These are phyloP conservation scores for Hemisphaericaspora xylofermentans DNA, from an alignment of 1,139 yeast species.

Conservation along the genomic window DNA sequence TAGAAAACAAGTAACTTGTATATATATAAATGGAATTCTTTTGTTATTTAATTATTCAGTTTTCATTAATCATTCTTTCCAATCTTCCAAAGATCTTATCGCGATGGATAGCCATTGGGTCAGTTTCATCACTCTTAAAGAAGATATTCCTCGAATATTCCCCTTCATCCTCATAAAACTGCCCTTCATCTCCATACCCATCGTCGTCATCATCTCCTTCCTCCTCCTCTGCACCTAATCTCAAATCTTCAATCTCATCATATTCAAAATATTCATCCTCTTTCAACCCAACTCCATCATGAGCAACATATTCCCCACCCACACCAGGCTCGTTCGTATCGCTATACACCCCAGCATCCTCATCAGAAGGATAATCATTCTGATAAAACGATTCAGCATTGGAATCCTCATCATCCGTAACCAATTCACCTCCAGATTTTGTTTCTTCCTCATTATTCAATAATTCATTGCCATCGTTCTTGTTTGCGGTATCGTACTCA, in stretches of 20 bases:
- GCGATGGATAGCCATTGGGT: slow-evolving; percentile 61
- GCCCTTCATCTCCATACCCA: slow-evolving; percentile 27
- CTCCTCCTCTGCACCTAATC: slow-evolving; percentile 23
- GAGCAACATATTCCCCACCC: slow-evolving; percentile 31
- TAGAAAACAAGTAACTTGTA: neutral
- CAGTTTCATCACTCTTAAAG: slow-evolving; percentile 54
- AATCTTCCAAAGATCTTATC: slow-evolving; percentile 60
- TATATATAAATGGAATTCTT: neutral
- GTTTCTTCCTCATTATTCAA: slow-evolving; percentile 51
- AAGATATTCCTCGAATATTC: slow-evolving; percentile 41
- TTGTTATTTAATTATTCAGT: neutral
- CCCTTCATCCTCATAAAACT: slow-evolving; percentile 23
- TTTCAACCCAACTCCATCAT: slow-evolving; percentile 28
- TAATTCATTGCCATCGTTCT: slow-evolving; percentile 10
- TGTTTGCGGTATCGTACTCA: slow-evolving; percentile 39
- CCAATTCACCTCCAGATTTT: slow-evolving; percentile 31
- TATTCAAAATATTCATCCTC: slow-evolving; percentile 16
- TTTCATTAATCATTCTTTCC: slow-evolving; percentile 44
- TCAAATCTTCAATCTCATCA: slow-evolving; percentile 13
- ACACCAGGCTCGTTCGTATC: slow-evolving; percentile 17
- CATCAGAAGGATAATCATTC: slow-evolving; percentile 95
- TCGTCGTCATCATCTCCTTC: slow-evolving; percentile 21
- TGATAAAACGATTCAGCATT: slow-evolving; percentile 85
- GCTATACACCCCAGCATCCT: slow-evolving; percentile 52
- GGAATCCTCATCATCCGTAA: slow-evolving; percentile 45